Conservation (phyloP, 208 protist genomes). For the Trypanosoma congolense region DNA sequence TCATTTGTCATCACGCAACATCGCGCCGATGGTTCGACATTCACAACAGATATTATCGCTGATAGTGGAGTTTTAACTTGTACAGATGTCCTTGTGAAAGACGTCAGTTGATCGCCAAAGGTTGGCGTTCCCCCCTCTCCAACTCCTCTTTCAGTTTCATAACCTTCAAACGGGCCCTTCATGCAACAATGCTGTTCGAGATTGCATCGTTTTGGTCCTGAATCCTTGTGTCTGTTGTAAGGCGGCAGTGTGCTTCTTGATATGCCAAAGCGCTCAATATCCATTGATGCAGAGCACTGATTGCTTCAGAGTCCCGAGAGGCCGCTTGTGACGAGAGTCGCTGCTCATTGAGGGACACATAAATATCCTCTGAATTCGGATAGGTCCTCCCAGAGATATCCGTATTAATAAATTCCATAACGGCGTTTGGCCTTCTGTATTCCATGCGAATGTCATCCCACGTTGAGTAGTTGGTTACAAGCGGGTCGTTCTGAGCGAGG, state of each 20-base stretch:
- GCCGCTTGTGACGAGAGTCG: slow-evolving; percentile 37
- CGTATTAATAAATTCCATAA: slow-evolving; percentile 32
- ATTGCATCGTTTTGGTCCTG: slow-evolving; percentile 64
- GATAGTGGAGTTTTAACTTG: slow-evolving; percentile 42
- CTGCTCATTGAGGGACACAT: slow-evolving; percentile 24
- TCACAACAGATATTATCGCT: slow-evolving; percentile 47
- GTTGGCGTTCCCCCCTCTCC: slow-evolving; percentile 10
- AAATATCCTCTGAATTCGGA: slow-evolving; percentile 29
- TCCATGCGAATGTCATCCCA: slow-evolving; percentile 63
- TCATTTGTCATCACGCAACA: slow-evolving; percentile 59
- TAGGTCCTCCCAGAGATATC: slow-evolving; percentile 46
- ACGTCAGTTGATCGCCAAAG: slow-evolving; percentile 44
- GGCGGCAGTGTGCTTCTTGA: slow-evolving; percentile 52
- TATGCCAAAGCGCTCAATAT: slow-evolving; percentile 52
- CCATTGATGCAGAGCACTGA: slow-evolving; percentile 52
- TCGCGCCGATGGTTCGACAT: slow-evolving; percentile 30
- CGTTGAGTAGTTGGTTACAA: slow-evolving; percentile 46
- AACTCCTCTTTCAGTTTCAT: slow-evolving; percentile 61
- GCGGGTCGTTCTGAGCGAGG: slow-evolving; percentile 49
- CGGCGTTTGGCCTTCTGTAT: slow-evolving; percentile 33
- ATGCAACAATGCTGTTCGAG: slow-evolving; percentile 41
- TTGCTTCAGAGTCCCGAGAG: slow-evolving; percentile 33
- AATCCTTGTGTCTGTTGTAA: slow-evolving; percentile 48
- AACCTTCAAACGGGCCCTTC: slow-evolving; percentile 62
- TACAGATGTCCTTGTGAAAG: slow-evolving; percentile 54